Evolutionary conservation across 2,329 filamentous ascomycete genomes (phyloP).

Genomic region (Claviceps spartinae): DNA sequence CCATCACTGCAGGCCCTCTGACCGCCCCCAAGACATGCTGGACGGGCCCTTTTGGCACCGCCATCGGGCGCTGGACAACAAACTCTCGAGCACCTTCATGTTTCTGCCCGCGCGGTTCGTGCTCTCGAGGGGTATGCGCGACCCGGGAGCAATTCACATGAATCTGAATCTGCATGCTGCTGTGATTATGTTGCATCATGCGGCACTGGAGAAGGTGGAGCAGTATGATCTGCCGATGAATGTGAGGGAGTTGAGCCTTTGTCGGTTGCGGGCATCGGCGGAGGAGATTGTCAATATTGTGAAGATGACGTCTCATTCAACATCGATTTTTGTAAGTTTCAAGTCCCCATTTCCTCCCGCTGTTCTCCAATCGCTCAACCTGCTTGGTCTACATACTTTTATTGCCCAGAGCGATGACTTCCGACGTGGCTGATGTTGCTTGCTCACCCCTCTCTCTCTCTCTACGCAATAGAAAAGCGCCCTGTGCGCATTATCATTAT

Average conservation of each 20-base stretch:
- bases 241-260: slow-evolving; percentile 56
- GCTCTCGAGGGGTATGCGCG: slow-evolving; percentile 52
- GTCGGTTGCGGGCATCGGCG: slow-evolving; percentile 64
- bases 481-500: slow-evolving; percentile 58
- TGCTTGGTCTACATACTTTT: too few species aligned
- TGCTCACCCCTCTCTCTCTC: not conserved
- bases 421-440: not conserved
- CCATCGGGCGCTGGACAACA: slow-evolving; percentile 71
- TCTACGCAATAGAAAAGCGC: slow-evolving; percentile 18
- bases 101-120: slow-evolving; percentile 63
- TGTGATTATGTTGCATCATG: slow-evolving; percentile 78
- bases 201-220: slow-evolving; percentile 71
- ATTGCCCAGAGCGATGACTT: not conserved
- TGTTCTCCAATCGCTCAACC: too few species aligned
- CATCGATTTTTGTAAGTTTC: slow-evolving; percentile 48
- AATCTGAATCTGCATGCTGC: slow-evolving; percentile 85
- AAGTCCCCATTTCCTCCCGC: not conserved
- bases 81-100: slow-evolving; percentile 64
- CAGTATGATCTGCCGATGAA: slow-evolving; percentile 51
- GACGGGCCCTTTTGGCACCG: slow-evolving; percentile 75
- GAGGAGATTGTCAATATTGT: slow-evolving; percentile 76
- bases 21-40: slow-evolving; percentile 59
- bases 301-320: slow-evolving; percentile 60
- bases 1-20: slow-evolving; percentile 55
- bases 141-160: slow-evolving; percentile 64